Evolutionary conservation across 768 basidiomycete genomes (phyloP), one percentile per base, ranked within the genome.

Genomic region (Amanita polypyramis): DNA sequence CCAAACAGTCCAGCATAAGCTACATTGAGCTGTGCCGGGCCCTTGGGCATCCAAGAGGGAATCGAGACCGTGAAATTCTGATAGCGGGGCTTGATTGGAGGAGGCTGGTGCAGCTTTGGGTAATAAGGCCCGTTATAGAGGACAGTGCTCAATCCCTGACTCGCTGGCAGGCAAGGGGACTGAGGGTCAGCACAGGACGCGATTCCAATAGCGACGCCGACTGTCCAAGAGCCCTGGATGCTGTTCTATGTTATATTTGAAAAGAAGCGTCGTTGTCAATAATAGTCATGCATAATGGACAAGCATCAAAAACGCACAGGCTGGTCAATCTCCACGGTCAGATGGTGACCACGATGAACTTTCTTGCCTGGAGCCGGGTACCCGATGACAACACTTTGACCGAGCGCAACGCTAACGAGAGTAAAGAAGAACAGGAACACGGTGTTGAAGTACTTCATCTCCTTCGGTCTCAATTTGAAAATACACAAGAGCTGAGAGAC

Each of bases 111-210:
- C 48, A 53, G 57, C 45, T 67, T 52, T 0, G 76, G 75, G 29
- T 58, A 52, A 51, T 65, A 77, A 6, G 58, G 59, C n/a, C 75
- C 76, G 34, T 65, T 69, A 57, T 73, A 76, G 37, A 77, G 60
- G 20, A 77, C 64, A 5, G 49, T 55, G 11, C 74, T 73, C 55
- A 76, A 50, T 14, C 58, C 46, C 7, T 60, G 59, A 2, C 50
- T 41, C 6, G 58, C 58, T 4, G 59, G 29, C 11, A 45, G 36
- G 51, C 66, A 61, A 40, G 55, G 47, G 33, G 42, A 50, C 14
- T 55, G 40, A 2, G 51, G 49, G 43, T 64, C 27, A 67, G 65
- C 43, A 62, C 60, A 33, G 76, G 35, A 14, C 64, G 9, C 72
- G 45, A 77, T 67, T 17, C 68, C 69, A 45, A 77, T 56, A 9